A percentile compares a stretch with the other conserved stretches of the same genome.
Conservation (phyloP, 768 basidiomycete genomes). For the Trametopsis cervina region DNA sequence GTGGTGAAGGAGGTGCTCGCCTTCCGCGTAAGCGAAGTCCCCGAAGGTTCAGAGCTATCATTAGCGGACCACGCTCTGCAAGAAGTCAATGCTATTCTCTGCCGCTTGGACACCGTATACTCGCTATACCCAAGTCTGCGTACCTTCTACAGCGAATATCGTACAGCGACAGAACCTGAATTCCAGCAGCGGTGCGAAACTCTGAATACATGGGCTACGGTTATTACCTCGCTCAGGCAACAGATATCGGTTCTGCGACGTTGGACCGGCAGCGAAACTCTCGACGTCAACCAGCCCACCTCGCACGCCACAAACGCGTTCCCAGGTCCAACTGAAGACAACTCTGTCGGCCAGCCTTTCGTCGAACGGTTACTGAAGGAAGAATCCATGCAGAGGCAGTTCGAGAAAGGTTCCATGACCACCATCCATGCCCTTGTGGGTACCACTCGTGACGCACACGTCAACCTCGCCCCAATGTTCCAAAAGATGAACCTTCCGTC, state of each 20-base stretch:
- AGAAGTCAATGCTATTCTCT: constrained; percentile 60
- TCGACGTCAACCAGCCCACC: constrained; percentile 81
- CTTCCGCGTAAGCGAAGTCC: constrained; percentile 55
- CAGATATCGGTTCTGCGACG: constrained; percentile 76
- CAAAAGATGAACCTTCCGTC: constrained; percentile 86
- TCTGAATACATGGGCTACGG: constrained; percentile 87
- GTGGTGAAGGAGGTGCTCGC: constrained; percentile 77
- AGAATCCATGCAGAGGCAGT: constrained; percentile 90
- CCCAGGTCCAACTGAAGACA: constrained; percentile 31
- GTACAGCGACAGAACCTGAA: constrained; percentile 49
- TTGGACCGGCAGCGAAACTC: constrained; percentile 91
- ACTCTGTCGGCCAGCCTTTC: constrained; percentile 73
- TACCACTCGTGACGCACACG: constrained; percentile 80
- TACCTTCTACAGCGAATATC: constrained; percentile 75
- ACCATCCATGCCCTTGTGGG: constrained; percentile 85
- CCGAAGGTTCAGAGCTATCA: constrained; percentile 28
- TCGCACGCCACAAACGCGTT: constrained; percentile 43
- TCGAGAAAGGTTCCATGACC: constrained; percentile 83
- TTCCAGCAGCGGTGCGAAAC: constrained; percentile 86
- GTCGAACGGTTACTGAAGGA: constrained; percentile 93
- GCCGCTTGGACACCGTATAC: constrained; percentile 73
- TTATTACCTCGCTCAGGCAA: constrained; percentile 76
- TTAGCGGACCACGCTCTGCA: constrained; percentile 42
- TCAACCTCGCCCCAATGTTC: constrained; percentile 70
- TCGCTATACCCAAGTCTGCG: constrained; percentile 83